Evolutionary conservation across 169 alveolate genomes (phyloP).

Genomic region (Cryptosporidium sp.): DNA sequence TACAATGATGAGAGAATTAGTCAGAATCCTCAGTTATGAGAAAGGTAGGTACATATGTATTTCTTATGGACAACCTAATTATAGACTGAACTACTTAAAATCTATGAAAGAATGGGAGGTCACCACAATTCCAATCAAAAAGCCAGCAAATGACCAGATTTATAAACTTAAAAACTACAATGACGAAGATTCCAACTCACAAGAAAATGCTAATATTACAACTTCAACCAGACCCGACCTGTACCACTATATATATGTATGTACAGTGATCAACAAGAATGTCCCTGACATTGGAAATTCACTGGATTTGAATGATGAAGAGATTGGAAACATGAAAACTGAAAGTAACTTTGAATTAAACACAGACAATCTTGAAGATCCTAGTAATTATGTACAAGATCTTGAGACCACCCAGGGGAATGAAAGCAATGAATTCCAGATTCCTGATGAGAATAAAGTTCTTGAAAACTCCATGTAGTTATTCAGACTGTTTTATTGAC

Average conservation of each 20-base stretch:
- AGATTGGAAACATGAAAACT: background rate
- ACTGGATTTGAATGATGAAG: background rate
- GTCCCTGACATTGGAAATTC: background rate
- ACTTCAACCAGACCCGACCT: conserved; percentile 53
- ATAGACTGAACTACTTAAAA: conserved; percentile 84
- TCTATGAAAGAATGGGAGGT: conserved; percentile 66
- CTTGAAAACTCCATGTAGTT: background rate
- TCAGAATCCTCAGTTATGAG: conserved; percentile 58
- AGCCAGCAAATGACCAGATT: conserved; percentile 50
- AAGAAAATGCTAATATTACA: conserved; percentile 6
- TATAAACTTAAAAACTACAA: conserved; percentile 50
- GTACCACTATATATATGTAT: conserved; percentile 78
- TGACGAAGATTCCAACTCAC: background rate
- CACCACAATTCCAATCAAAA: conserved; percentile 41
- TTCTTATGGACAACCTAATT: conserved; percentile 91
- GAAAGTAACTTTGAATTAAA: background rate
- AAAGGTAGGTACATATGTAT: conserved; percentile 90
- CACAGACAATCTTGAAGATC: background rate
- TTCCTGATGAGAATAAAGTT: background rate
- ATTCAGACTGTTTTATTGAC: background rate
- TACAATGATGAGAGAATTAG: conserved; percentile 87
- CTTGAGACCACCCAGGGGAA: background rate
- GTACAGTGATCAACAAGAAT: conserved; percentile 42
- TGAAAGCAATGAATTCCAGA: background rate
- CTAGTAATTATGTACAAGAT: background rate